phyloP scores from a whole-genome alignment of 2,329 filamentous ascomycete genomes.

The Fusarium staphyleae region DNA sequence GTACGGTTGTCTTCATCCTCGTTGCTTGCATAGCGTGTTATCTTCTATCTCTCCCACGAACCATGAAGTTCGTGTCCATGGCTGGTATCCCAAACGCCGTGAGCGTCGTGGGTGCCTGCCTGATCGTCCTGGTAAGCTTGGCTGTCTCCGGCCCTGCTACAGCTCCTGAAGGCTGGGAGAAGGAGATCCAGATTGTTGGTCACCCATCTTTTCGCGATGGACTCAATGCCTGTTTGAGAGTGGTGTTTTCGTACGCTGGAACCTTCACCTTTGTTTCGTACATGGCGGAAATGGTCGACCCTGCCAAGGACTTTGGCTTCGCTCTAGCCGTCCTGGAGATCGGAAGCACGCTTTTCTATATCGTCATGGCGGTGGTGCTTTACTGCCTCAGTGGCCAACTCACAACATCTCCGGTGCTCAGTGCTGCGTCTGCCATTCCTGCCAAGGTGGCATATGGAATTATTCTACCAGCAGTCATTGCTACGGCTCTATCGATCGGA shows the following conservation, averaged over 20 bases:
- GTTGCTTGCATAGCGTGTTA: constrained; percentile 28
- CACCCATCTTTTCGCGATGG: constrained; percentile 35
- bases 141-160: constrained; percentile 27
- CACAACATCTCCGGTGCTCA: constrained; percentile 35
- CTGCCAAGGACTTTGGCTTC: constrained; percentile 32
- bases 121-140: constrained; percentile 34
- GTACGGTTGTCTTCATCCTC: constrained; percentile 33
- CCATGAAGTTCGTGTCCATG: constrained; percentile 38
- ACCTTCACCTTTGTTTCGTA: constrained; percentile 41
- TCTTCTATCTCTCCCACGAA: constrained; percentile 28
- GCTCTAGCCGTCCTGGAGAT: constrained; percentile 34
- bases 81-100: constrained; percentile 34
- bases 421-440: constrained; percentile 29
- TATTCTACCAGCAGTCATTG: constrained; percentile 35
- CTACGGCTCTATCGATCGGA: constrained; percentile 35
- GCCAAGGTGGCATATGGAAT: constrained; percentile 42
- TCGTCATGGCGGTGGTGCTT: constrained; percentile 33
- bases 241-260: constrained; percentile 40
- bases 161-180: constrained; percentile 27
- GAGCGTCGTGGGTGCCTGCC: constrained; percentile 29
- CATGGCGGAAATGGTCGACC: constrained; percentile 40
- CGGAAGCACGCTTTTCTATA: constrained; percentile 37
- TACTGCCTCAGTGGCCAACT: constrained; percentile 39
- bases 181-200: constrained; percentile 31
- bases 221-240: constrained; percentile 33